phyloP scores from a whole-genome alignment of 164 flowering plant genomes.

The Chloranthus sessilifolius region DNA sequence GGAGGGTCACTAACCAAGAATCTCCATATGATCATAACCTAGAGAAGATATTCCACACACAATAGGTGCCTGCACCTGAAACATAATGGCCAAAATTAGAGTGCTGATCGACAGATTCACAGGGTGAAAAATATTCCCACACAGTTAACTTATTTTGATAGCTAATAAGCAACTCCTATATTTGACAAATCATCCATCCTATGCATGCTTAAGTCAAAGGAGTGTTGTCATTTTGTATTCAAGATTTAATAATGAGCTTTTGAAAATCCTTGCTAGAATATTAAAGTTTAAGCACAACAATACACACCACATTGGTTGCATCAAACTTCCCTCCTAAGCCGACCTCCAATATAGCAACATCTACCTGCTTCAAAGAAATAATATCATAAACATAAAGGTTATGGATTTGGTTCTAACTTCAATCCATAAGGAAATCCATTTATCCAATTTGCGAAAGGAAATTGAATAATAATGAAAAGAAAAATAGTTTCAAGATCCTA shows the following conservation, averaged over 20 bases:
- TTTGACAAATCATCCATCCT: too few species aligned
- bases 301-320: slow-evolving; percentile 93
- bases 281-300: slow-evolving; percentile 2
- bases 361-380: slow-evolving; percentile 51
- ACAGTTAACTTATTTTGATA: too few species aligned
- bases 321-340: slow-evolving; percentile 95
- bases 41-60: slow-evolving; percentile 96
- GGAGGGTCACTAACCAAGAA: slow-evolving; percentile 75
- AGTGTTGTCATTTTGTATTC: neutral
- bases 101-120: too few species aligned
- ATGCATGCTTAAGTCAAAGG: neutral
- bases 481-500: too few species aligned
- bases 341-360: slow-evolving; percentile 96
- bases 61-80: slow-evolving; percentile 80
- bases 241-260: neutral
- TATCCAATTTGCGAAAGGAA: too few species aligned
- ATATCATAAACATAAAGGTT: neutral
- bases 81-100: slow-evolving; percentile 1
- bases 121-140: too few species aligned
- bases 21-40: slow-evolving; percentile 99
- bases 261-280: neutral
- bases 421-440: neutral
- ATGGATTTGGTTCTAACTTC: neutral
- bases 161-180: too few species aligned
- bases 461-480: too few species aligned